A percentile compares a stretch with the other conserved stretches of the same genome.
These are phyloP conservation scores for Trichoderma asperellum DNA, from an alignment of 2,329 filamentous ascomycete species.

Conservation along the genomic window DNA sequence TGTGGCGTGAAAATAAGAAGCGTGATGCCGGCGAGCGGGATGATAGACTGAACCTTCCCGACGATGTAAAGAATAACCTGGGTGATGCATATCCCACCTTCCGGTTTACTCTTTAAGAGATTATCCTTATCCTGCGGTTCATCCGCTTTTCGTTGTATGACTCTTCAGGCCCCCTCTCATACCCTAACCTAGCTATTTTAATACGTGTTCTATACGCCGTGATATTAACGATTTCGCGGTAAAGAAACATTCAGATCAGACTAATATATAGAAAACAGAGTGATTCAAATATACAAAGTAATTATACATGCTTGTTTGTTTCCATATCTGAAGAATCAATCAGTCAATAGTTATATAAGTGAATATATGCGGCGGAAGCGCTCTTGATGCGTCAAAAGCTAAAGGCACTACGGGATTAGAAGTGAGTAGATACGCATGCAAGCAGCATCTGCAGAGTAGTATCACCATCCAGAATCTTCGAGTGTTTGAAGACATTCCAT, in stretches of 20 bases:
- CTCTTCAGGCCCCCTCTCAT: background rate
- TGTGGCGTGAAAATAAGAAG: constrained; percentile 44
- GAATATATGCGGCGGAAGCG: background rate
- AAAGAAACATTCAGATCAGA: background rate
- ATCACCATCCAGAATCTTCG: background rate
- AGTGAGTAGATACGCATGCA: background rate
- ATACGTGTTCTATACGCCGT: background rate
- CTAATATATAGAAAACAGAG: background rate
- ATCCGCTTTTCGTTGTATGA: background rate
- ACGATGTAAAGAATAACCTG: constrained; percentile 41
- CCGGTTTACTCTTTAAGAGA: constrained; percentile 38
- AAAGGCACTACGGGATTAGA: background rate
- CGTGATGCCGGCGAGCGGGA: constrained; percentile 41
- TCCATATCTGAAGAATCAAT: background rate
- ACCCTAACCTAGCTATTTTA: background rate
- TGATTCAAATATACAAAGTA: background rate
- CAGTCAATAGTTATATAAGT: background rate
- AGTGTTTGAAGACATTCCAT: background rate
- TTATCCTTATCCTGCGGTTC: background rate
- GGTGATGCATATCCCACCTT: constrained; percentile 46
- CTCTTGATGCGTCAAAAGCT: background rate
- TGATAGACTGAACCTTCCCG: constrained; percentile 36
- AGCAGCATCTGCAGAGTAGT: background rate
- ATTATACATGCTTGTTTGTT: background rate
- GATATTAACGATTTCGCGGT: background rate